These are phyloP conservation scores for Ananas comosus DNA, from an alignment of 176 grass and related monocot genomes.

Conservation along the genomic window DNA sequence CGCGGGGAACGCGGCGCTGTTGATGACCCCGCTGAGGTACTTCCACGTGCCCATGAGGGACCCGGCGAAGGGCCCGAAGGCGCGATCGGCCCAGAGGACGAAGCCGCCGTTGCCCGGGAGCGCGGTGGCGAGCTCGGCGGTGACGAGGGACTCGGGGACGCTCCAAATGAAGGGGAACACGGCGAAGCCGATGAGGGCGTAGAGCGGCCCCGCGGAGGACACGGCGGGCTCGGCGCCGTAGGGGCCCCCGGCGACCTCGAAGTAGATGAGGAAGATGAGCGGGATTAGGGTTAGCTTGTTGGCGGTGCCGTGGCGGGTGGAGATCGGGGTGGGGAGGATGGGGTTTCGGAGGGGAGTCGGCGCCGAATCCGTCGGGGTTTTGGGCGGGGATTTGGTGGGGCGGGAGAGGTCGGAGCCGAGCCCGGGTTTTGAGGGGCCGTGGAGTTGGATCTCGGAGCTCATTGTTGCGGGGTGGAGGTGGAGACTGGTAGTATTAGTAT, in stretches of 20 bases:
- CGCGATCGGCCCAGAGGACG: slow-evolving; percentile 66
- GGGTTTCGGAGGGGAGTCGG: background rate
- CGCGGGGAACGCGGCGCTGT: slow-evolving; percentile 58
- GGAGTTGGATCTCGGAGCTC: too few species aligned
- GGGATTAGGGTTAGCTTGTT: slow-evolving; percentile 58
- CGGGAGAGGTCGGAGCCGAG: background rate
- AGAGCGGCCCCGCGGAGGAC: slow-evolving; percentile 46
- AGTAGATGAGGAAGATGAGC: slow-evolving; percentile 89
- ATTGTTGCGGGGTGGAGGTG: too few species aligned
- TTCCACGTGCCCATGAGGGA: slow-evolving; percentile 81
- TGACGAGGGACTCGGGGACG: slow-evolving; percentile 65
- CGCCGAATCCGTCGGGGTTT: slow-evolving; percentile 13
- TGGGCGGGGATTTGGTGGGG: background rate
- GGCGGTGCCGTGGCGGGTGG: slow-evolving; percentile 5
- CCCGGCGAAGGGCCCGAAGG: slow-evolving; percentile 51
- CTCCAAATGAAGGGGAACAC: slow-evolving; percentile 77
- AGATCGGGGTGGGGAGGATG: slow-evolving; percentile 17
- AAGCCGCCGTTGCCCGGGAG: slow-evolving; percentile 76
- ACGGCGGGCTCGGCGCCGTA: slow-evolving; percentile 74
- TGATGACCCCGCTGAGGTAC: slow-evolving; percentile 71
- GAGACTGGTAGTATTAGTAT: too few species aligned
- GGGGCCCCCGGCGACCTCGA: slow-evolving; percentile 66
- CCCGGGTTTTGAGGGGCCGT: too few species aligned
- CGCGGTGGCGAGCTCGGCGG: slow-evolving; percentile 59
- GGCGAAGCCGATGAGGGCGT: slow-evolving; percentile 57